Evolutionary conservation across 352 stramenopile genomes (phyloP), one percentile per base, ranked within the genome.

Genomic region (Phytophthora quininea): DNA sequence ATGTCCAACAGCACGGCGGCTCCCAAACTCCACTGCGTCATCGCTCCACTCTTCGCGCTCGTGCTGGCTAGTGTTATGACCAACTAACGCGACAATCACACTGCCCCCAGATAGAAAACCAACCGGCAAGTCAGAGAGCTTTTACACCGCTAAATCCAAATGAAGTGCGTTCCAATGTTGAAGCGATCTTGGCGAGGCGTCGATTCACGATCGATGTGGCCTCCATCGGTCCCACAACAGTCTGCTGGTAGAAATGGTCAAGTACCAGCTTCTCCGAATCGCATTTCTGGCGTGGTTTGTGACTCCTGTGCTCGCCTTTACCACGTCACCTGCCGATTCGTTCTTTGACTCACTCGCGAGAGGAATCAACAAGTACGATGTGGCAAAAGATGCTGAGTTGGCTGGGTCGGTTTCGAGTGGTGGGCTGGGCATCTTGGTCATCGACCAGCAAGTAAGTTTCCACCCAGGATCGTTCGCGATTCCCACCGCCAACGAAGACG

Each of bases 401-500:
- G 74, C 73, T 31, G 66, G 49, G 24, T 49, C 64, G 29, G 62
- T 78, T 4, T 52, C 65, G 10, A 68, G 60, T 11, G 81, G 81
- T 42, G 86, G 84, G 0, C 46, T 86, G 24, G 67, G 56, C 8
- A 80, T 99, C 1, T 58, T 98, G n/a, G 76, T 99, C 35, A 95
- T 98, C 48, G 96, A 98, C 72, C 77, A 91, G 63, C 95, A 98
- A 77, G 86, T 94, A 45, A 93, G 98, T 66, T 99, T 99, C 78
- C 96, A 98, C 80, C 88, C 91, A 0, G 96, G 96, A 29, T 96
- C 84, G 33, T 85, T 99, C 3, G 93, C 90, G 31, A 96, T 99
- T 74, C 81, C 90, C 9, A 90, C 79, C 12, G 93, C 96, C 14
- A 76, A 90, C 59, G 76, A 88, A 9, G 95, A 98, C 73, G 89